Evolutionary conservation across 106 monocot species (phyloP), one percentile per base, ranked within the genome.

Genomic region (Hemerocallis citrina): DNA sequence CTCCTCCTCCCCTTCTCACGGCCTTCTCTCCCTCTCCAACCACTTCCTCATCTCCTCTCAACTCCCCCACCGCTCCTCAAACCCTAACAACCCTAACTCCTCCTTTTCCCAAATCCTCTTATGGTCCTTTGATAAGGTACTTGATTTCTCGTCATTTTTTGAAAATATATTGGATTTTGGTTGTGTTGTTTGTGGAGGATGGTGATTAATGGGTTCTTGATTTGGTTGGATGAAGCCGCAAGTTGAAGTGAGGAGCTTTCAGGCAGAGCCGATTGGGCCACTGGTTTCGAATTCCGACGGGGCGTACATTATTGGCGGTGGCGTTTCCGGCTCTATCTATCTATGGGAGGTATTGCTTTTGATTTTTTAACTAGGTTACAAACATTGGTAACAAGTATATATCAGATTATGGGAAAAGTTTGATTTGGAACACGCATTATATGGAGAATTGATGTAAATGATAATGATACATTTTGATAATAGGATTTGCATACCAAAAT

Each of bases 261-360:
- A 82, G 0, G 76, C 68, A 0, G 88, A 88, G 51, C 79, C 76
- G 1, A 83, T 88, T n/a, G 70, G 79, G 6, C 83, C 83, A 0
- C 73, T 88, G 7, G 67, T 75, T 36, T 64, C 82, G 34, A 62
- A 88, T 50, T 68, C 73, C 17, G 83, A 83, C 46, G 86, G 86
- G 3, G 60, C 79, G 35, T 83, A 70, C 49, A 62, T 88, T 39
- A 64, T 82, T 9, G 88, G 88, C 11, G 88, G 88, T n/a, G 82
- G 79, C 13, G n/a, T 60, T 25, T 79, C 76, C 3, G 88, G 88
- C 25, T 24, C 35, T 16, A 88, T 88, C 8, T 88, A 74, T 52
- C 16, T 88, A n/a, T 88, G 88, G 88, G 79, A 88, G 78, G 78
- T 78, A 55, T n/a, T n/a, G n/a, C n/a, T n/a, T n/a, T n/a, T n/a